These are phyloP conservation scores for Guyanaporus albipodus DNA, from an alignment of 768 basidiomycete species.

Conservation along the genomic window DNA sequence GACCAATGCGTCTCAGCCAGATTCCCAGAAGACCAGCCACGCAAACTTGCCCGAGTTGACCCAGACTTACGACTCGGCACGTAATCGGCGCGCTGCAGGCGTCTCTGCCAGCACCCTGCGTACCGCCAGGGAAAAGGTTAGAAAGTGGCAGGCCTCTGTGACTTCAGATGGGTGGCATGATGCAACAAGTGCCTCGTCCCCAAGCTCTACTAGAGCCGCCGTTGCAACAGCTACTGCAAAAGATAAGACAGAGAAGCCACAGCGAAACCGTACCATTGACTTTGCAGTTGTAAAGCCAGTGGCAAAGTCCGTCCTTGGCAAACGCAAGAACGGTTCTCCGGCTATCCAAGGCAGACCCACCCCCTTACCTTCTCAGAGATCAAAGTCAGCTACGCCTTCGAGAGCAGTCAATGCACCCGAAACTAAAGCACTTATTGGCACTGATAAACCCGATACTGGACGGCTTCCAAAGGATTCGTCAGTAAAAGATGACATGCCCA, in stretches of 20 bases:
- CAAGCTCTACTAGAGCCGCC: slow-evolving; percentile 5
- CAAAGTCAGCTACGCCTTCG: slow-evolving; percentile 12
- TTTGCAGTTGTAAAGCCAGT: slow-evolving; percentile 44
- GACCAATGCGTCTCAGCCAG: slow-evolving; percentile 12
- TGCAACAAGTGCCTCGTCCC: not conserved
- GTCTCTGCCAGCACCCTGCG: slow-evolving; percentile 27
- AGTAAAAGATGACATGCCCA: slow-evolving; percentile 11
- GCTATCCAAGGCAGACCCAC: slow-evolving; percentile 4
- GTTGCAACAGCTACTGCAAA: slow-evolving; percentile 4
- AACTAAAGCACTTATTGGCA: not conserved
- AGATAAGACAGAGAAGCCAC: slow-evolving; percentile 14
- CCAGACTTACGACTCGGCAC: slow-evolving; percentile 1
- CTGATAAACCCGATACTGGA: slow-evolving; percentile 1
- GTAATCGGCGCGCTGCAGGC: slow-evolving; percentile 1
- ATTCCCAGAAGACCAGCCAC: slow-evolving; percentile 1
- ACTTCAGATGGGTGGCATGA: slow-evolving; percentile 18
- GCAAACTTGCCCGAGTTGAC: not conserved
- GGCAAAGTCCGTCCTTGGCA: slow-evolving; percentile 21
- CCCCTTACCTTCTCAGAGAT: slow-evolving; percentile 8
- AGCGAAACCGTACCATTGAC: slow-evolving; percentile 31
- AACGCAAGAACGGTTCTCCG: slow-evolving; percentile 14
- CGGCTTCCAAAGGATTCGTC: slow-evolving; percentile 1
- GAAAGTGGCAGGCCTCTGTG: slow-evolving; percentile 33
- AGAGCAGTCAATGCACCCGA: not conserved
- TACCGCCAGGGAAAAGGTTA: slow-evolving; percentile 34